Percentiles rank a stretch among this genome's conserved stretches.
These are phyloP conservation scores for Tolypocladium album DNA, from an alignment of 2,329 filamentous ascomycete species.

Conservation along the genomic window DNA sequence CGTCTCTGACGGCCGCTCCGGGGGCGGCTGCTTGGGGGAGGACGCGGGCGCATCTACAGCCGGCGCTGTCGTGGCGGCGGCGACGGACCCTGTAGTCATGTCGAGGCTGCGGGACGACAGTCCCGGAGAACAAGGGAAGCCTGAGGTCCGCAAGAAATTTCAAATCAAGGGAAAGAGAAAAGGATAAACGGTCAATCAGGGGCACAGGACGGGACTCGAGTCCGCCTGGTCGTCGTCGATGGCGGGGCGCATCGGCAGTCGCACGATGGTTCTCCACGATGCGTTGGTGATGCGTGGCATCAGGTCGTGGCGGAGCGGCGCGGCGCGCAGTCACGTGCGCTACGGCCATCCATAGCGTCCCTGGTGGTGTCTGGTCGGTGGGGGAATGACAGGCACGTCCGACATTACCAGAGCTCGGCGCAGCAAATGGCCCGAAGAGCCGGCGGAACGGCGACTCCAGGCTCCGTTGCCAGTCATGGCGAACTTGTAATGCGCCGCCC, in stretches of 20 bases:
- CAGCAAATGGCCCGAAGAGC: neutral
- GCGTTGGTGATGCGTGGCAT: neutral
- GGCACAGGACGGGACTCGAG: neutral
- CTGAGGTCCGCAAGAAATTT: too few species aligned
- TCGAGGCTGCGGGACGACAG: neutral
- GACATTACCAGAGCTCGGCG: neutral
- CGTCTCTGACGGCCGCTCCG: conserved; percentile 61
- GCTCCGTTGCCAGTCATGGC: neutral
- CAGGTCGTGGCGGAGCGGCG: neutral
- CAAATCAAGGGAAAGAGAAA: neutral
- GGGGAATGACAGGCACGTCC: too few species aligned
- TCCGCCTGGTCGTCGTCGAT: neutral
- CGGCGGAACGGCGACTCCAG: neutral
- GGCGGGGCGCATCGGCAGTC: neutral
- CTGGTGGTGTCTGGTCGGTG: too few species aligned
- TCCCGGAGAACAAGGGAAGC: neutral
- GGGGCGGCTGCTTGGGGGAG: conserved; percentile 45
- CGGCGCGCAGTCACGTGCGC: conserved; percentile 1
- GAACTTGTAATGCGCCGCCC: too few species aligned
- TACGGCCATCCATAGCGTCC: neutral
- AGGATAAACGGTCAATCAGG: too few species aligned
- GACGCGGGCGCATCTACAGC: conserved; percentile 2
- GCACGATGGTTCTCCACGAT: neutral
- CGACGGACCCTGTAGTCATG: conserved; percentile 8
- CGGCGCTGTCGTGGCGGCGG: conserved; percentile 6